Conservation (phyloP, 257 asterid species). For the Henckelia pumila region DNA sequence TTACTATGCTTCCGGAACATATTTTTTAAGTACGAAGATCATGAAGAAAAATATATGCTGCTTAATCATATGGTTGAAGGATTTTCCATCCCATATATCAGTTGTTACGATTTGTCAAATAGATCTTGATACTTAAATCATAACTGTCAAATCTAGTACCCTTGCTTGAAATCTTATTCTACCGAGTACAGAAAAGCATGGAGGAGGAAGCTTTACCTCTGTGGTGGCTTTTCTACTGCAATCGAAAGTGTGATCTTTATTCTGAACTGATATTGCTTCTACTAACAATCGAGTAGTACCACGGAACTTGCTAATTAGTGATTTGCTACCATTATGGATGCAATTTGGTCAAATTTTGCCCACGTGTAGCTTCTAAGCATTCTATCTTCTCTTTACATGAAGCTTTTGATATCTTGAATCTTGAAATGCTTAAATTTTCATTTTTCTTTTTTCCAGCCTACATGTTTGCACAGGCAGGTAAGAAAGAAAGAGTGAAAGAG, state of each 20-base stretch:
- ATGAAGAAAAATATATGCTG: not conserved
- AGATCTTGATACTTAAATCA: not conserved
- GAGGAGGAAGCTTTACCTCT: not conserved
- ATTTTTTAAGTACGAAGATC: not conserved
- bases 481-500: slow-evolving; percentile 37
- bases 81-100: not conserved
- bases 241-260: not conserved
- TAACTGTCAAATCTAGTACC: not conserved
- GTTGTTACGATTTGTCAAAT: not conserved
- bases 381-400: not conserved
- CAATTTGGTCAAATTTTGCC: not conserved
- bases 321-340: not conserved
- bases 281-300: not conserved
- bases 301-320: slow-evolving; percentile 2
- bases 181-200: not conserved
- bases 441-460: slow-evolving; percentile 44
- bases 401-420: slow-evolving; percentile 16
- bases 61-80: slow-evolving; percentile 9
- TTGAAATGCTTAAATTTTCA: slow-evolving; percentile 4
- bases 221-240: not conserved
- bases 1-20: not conserved
- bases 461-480: slow-evolving; percentile 50
- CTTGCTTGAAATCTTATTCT: not conserved
- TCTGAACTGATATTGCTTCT: not conserved
- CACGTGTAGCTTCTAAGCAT: not conserved